Evolutionary conservation across 257 asterid genomes (phyloP), one percentile per base, ranked within the genome.

Genomic region (Solanum sitiens): DNA sequence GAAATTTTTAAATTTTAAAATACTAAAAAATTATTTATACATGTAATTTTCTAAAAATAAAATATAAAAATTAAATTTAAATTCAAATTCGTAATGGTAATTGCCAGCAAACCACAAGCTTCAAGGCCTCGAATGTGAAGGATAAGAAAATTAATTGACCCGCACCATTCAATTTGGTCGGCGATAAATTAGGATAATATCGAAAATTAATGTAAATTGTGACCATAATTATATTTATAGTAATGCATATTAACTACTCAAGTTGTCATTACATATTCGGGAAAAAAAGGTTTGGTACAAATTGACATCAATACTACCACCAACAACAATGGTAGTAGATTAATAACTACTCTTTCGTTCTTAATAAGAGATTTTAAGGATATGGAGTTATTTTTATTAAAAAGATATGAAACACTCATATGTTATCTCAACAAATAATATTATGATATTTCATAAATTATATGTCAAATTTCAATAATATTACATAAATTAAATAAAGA

Each of bases 151-250:
- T 33, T 33, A 5, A 33, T 33, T 71, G n/a, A 32, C 44, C 77
- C 42, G 42, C 42, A 33, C 44, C 44, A 71, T 71, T 32, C 77
- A 71, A 71, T 71, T 71, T 71, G 77, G 77, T 71, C 77, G 77
- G 77, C 25, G 25, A 33, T 9, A 33, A 71, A 33, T 33, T 71
- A 71, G 33, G 77, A 71, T 32, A 33, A 71, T 8, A 16, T 71
- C 25, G 25, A 25, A 71, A 71, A 32, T 71, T 71, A 71, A 33
- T 71, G 77, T 15, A 71, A 71, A 71, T 33, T 15, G 77, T 71
- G 25, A 16, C 44, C 42, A 71, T 71, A 71, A 32, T 71, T 20
- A 32, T 32, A 32, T 71, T 32, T 71, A 30, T 71, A 71, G 25
- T 12, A 70, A 56, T 32, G 11, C 35, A 14, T 70, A 70, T 70